phyloP scores from a whole-genome alignment of 306 rosid genomes.

The Prunus mongolica region DNA sequence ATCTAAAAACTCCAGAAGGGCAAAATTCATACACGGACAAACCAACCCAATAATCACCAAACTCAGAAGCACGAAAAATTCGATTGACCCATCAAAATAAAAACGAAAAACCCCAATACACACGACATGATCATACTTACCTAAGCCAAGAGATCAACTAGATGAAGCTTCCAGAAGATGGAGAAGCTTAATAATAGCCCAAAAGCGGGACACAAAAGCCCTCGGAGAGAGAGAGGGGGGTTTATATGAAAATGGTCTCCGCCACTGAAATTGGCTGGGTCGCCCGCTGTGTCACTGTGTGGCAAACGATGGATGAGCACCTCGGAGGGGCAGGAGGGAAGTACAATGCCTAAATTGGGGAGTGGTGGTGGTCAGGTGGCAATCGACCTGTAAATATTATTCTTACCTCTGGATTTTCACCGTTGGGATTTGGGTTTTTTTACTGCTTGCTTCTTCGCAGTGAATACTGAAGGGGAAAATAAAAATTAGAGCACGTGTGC shows the following conservation, averaged over 20 bases:
- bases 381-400: not conserved
- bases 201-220: not conserved
- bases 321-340: slow-evolving; percentile 1
- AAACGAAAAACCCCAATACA: not conserved
- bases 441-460: not conserved
- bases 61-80: not conserved
- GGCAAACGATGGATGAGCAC: slow-evolving; percentile 10
- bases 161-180: not conserved
- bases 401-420: not conserved
- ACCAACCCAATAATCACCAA: not conserved
- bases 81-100: not conserved
- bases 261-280: slow-evolving; percentile 2
- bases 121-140: slow-evolving; percentile 2
- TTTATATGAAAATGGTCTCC: not conserved
- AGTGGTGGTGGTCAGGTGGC: not conserved
- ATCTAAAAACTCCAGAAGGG: not conserved
- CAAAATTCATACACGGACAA: not conserved
- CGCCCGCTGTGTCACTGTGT: slow-evolving; percentile 19
- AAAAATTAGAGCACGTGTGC: not conserved
- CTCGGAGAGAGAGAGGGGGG: not conserved
- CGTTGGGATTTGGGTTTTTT: not conserved
- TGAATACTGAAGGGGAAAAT: not conserved
- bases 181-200: not conserved
- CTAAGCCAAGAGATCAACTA: not conserved
- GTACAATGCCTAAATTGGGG: not conserved